Base-by-base conservation (phyloP, 306 rosid genomes). In the Casuarina cunninghamiana region DNA sequence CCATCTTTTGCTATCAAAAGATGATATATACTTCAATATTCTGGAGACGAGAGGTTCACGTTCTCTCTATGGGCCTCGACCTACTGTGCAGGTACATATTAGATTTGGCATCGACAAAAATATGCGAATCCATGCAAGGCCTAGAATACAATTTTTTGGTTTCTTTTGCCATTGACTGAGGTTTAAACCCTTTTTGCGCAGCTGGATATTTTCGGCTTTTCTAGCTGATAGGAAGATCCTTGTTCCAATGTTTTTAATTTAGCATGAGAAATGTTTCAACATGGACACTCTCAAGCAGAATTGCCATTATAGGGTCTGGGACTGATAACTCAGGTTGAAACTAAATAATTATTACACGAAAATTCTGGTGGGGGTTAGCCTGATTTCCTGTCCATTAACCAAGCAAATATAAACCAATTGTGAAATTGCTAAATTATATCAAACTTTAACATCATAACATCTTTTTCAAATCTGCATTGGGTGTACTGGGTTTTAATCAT, bases 1-100 rank as follows among this genome's bases (percentile, higher is more conserved):
- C 48, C 99, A 96, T 83, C 83, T 90, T 55, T 86, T 93, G 88
- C 86, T 96, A 75, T 91, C 98, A 50, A 87, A 85, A 85, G 99
- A 96, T 71, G 98, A 93, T 82, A 72, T 93, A 71, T 96, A 96
- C 90, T 93, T 96, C 85, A 87, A 88, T 58, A 89, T 89, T 71
- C 87, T 86, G 62, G 96, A 93, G 86, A 89, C 91, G 38, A 96
- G 82, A 85, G 99, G 96, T 69, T 81, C 86, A 45, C 85, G 83
- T 76, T 84, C 89, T 80, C 45, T 90, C 61, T 96, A 93, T 80
- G 91, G 98, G 74, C 97, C 99, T 80, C 88, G 98, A 82, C 84
- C 93, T 69, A 80, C 94, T 80, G 77, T 63, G 71, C 97, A 93
- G 97, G 99, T 96, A 87, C 53, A 67, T 54, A 9, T 75, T 85